Conservation (phyloP, 1,284 basidiomycete species). For the Phellopilus nigrolimitatus region DNA sequence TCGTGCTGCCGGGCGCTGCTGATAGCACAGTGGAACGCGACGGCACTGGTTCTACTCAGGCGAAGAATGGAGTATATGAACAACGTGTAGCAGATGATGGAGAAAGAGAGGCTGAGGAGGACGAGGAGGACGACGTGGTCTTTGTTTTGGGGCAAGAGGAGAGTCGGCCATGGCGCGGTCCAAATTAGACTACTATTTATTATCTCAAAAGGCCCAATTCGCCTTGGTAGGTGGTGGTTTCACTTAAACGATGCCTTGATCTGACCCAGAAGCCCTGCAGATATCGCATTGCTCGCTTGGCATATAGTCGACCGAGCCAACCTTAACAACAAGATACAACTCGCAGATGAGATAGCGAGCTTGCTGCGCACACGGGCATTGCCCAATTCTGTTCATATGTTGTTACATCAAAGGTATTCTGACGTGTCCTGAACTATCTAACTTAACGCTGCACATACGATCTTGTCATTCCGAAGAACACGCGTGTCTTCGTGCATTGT, state of each 20-base stretch:
- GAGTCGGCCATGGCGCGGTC: constrained; percentile 28
- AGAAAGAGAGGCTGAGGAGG: constrained; percentile 36
- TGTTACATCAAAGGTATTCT: neutral
- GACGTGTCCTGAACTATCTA: neutral
- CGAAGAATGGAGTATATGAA: constrained; percentile 1
- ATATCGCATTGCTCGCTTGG: no score
- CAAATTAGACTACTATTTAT: neutral
- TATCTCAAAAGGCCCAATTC: no score
- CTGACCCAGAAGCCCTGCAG: no score
- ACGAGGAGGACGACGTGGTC: constrained; percentile 51
- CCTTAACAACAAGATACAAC: no score
- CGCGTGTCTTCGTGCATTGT: no score
- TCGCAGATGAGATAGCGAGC: no score
- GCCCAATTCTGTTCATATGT: neutral
- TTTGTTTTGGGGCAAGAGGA: constrained; percentile 41
- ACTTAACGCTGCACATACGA: constrained; percentile 11
- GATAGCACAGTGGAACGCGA: constrained; percentile 38
- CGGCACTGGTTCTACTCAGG: neutral
- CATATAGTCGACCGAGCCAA: no score
- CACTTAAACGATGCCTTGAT: no score
- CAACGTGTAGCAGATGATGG: constrained; percentile 24
- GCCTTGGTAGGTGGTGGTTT: no score
- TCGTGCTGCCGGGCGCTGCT: constrained; percentile 67
- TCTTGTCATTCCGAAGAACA: constrained; percentile 9
- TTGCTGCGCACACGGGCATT: no score